Evolutionary conservation across 257 asterid genomes (phyloP).

Genomic region (Nemophila menziesii): DNA sequence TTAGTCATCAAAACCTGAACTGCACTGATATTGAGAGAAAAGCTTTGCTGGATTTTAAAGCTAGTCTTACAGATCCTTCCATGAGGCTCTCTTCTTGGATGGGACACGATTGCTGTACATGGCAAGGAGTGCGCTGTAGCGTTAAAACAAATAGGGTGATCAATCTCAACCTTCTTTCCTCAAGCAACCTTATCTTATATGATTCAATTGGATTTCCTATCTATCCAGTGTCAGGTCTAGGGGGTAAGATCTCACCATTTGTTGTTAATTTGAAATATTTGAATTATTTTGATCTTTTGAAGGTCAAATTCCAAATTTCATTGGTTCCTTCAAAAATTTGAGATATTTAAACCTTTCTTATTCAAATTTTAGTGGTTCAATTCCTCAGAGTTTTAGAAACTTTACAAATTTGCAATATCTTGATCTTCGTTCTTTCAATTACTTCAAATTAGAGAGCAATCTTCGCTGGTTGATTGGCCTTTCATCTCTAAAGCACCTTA

Average conservation of each 20-base stretch:
- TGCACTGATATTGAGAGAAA: conserved; percentile 8
- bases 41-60: conserved; percentile 9
- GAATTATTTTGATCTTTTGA: conserved; percentile 10
- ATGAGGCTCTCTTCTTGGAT: conserved; percentile 10
- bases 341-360: conserved; percentile 1
- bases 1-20: too few relatives aligned
- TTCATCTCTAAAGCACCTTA: too few relatives aligned
- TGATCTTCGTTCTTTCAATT: too few relatives aligned
- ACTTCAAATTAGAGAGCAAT: too few relatives aligned
- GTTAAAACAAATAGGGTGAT: conserved; percentile 10
- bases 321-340: conserved; percentile 6
- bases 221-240: neutral
- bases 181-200: too few relatives aligned
- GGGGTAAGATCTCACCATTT: conserved; percentile 14
- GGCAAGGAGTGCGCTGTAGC: conserved; percentile 10
- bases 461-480: too few relatives aligned
- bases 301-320: conserved; percentile 10
- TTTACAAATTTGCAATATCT: neutral
- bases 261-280: conserved; percentile 14
- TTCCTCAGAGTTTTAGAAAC: conserved; percentile 15
- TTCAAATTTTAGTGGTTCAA: conserved; percentile 1
- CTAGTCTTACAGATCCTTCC: conserved; percentile 9
- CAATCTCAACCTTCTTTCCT: neutral
- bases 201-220: too few relatives aligned
- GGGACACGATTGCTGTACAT: conserved; percentile 2